These are phyloP conservation scores for Sporisorium reilianum DNA, from an alignment of 1,284 basidiomycete species.

Conservation along the genomic window DNA sequence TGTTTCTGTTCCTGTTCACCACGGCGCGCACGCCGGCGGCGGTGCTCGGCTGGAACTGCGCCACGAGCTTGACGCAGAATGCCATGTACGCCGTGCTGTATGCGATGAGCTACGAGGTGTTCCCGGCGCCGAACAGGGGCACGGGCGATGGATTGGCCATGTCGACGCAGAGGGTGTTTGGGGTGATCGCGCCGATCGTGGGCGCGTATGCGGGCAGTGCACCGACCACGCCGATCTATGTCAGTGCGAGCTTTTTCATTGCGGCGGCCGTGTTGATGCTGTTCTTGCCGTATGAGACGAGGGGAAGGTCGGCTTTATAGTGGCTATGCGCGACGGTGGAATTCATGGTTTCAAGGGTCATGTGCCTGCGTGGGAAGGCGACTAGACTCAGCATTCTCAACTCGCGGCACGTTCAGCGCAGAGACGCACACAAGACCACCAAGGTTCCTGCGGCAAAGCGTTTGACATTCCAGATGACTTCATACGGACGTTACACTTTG, in stretches of 20 bases:
- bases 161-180: constrained; percentile 76
- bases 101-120: constrained; percentile 76
- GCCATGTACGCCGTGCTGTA: constrained; percentile 82
- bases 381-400: too few species aligned
- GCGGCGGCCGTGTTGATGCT: constrained; percentile 76
- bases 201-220: constrained; percentile 73
- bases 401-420: too few species aligned
- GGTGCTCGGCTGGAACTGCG: constrained; percentile 80
- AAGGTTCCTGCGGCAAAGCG: background rate
- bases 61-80: constrained; percentile 73
- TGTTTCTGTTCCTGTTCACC: constrained; percentile 78
- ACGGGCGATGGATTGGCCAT: constrained; percentile 79
- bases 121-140: constrained; percentile 79
- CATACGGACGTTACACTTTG: constrained; percentile 27
- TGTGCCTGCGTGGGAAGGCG: too few species aligned
- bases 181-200: constrained; percentile 78
- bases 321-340: background rate
- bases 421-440: too few species aligned
- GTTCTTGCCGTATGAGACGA: constrained; percentile 77
- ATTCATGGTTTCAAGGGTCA: background rate
- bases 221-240: constrained; percentile 77
- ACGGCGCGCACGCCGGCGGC: constrained; percentile 76
- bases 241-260: constrained; percentile 77
- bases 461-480: background rate
- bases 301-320: constrained; percentile 57